phyloP scores from a whole-genome alignment of 441 rosid genomes.

The Brassica balearica region DNA sequence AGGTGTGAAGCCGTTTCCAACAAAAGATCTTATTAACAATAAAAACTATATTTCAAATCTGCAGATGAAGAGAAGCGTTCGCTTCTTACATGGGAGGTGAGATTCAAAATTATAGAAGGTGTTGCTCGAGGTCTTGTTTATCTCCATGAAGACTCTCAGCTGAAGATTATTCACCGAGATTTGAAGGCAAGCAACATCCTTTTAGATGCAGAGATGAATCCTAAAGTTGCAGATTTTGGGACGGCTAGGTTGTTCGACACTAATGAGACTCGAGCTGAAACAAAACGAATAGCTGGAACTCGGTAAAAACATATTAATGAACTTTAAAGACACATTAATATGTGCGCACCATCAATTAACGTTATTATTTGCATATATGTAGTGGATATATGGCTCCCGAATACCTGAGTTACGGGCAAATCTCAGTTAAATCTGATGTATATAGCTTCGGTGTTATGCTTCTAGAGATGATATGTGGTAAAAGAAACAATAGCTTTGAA shows the following conservation, averaged over 20 bases:
- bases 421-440: constrained; percentile 34
- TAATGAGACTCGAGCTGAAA: constrained; percentile 24
- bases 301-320: constrained; percentile 7
- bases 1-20: neutral
- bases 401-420: constrained; percentile 26
- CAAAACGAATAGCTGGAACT: constrained; percentile 33
- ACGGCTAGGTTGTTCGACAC: constrained; percentile 8
- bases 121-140: constrained; percentile 38
- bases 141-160: constrained; percentile 45
- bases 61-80: constrained; percentile 6
- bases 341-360: neutral
- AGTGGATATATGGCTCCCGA: constrained; percentile 44
- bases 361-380: neutral
- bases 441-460: constrained; percentile 38
- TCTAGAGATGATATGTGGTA: constrained; percentile 38
- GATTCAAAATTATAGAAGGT: constrained; percentile 34
- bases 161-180: constrained; percentile 28
- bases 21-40: neutral
- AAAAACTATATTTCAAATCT: neutral
- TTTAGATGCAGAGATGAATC: constrained; percentile 21
- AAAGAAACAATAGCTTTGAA: constrained; percentile 29
- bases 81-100: constrained; percentile 5
- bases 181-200: constrained; percentile 23
- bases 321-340: neutral
- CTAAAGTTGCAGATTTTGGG: constrained; percentile 24